Base-by-base conservation (phyloP, 2,329 filamentous ascomycete species). In the Ophiobolus disseminans region DNA sequence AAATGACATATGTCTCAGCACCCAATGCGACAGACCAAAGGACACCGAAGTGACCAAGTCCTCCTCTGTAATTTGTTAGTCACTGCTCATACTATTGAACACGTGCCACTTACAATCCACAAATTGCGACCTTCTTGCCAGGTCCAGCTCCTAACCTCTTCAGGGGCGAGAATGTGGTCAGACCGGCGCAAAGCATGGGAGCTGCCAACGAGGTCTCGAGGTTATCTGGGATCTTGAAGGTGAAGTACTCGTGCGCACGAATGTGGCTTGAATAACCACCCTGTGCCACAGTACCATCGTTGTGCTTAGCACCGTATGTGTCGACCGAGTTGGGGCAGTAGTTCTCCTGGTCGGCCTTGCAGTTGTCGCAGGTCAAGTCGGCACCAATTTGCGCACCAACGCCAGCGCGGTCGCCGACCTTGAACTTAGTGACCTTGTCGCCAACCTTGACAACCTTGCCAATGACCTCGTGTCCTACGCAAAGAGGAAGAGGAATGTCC, bases 161-260 rank as follows among this genome's bases (percentile, higher is more conserved):
- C 11, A 96, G 80, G 1, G 91, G 90, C 51, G 84, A 88, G 77
- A 86, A 95, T 50, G 86, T 85, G 3, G 91, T 95, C 58, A 95
- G 80, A 55, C 91, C 91, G 31, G 89, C 91, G 73, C 91, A 95
- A 60, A 94, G 81, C 88, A 92, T 91, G 8, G 88, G 89, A 1
- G 89, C 90, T 1, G 86, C 89, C 40, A 86, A 74, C 19, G 70
- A 70, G 49, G 72, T 77, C 55, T 78, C 72, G 36, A 95, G 81
- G 42, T 79, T 83, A 23, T 91, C 89, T 26, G 90, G 91, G 56
- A 95, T 92, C 65, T 88, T 87, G 74, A 85, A 85, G 14, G 80
- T 80, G 65, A 83, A 92, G 77, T 91, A 88, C 74, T 92, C 87
- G 73, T 93, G 88, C 1, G 86, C 84, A 58, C 88, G 82, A 16